These are phyloP conservation scores for Cercophora scortea DNA, from an alignment of 495 filamentous ascomycete genomes.

Conservation along the genomic window DNA sequence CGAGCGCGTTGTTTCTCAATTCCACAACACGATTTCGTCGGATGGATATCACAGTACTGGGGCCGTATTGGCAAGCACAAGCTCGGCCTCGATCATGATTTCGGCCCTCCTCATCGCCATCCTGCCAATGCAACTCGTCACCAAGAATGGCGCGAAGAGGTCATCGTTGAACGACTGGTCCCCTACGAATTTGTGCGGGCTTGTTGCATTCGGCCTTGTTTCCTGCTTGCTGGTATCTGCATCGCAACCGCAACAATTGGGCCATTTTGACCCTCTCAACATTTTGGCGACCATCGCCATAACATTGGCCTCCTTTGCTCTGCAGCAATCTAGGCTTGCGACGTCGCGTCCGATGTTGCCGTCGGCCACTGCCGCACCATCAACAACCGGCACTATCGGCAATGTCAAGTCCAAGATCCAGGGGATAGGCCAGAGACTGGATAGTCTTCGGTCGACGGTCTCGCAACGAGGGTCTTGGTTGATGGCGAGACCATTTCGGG, in stretches of 20 bases:
- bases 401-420: constrained; percentile 21
- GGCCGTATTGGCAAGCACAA: too few relatives aligned
- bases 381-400: constrained; percentile 9
- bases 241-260: constrained; percentile 7
- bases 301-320: constrained; percentile 10
- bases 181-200: constrained; percentile 8
- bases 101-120: constrained; percentile 10
- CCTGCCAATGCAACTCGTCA: constrained; percentile 14
- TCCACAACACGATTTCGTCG: too few relatives aligned
- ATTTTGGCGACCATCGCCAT: constrained; percentile 13
- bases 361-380: constrained; percentile 2
- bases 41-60: too few relatives aligned
- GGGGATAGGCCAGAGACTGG: not conserved
- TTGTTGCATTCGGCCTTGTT: constrained; percentile 27
- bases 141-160: constrained; percentile 5
- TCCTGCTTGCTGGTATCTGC: constrained; percentile 18
- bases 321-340: not conserved
- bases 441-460: constrained; percentile 1
- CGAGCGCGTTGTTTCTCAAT: too few relatives aligned
- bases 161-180: not conserved
- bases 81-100: not conserved
- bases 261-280: constrained; percentile 5
- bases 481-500: not conserved
- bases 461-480: constrained; percentile 1
- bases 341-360: not conserved